A percentile compares a stretch with the other conserved stretches of the same genome.
Evolutionary conservation across 148 eudicot genomes (phyloP).

Genomic region (Chenopodium formosanum): DNA sequence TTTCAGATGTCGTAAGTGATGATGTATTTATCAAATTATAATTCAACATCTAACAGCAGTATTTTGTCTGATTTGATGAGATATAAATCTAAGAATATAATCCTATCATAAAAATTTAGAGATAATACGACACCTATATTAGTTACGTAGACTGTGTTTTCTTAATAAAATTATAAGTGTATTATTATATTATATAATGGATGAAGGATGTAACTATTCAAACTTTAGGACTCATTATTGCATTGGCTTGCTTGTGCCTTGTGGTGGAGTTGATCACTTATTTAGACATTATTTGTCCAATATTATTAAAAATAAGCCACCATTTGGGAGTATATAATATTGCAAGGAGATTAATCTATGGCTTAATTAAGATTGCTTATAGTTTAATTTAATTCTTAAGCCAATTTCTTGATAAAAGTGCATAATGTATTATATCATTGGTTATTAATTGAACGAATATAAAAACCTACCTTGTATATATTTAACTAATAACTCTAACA

Average conservation of each 20-base stretch:
- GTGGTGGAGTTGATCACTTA: constrained; percentile 1
- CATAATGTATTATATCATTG: neutral
- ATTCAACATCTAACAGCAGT: neutral
- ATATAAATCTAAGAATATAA: too few species aligned
- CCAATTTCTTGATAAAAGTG: neutral
- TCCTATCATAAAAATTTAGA: too few species aligned
- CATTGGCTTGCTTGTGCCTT: neutral
- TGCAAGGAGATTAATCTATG: neutral
- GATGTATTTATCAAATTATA: neutral
- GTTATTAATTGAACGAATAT: neutral
- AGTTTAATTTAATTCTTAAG: neutral
- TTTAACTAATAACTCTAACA: neutral
- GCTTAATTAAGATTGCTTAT: neutral
- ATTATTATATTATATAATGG: neutral
- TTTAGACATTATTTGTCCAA: constrained; percentile 5
- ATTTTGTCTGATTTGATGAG: too few species aligned
- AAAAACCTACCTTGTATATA: neutral
- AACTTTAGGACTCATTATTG: neutral
- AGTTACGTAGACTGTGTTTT: neutral
- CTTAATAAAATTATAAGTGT: too few species aligned
- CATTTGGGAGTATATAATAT: neutral
- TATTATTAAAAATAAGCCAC: neutral
- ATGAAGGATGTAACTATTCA: neutral
- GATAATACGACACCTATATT: neutral
- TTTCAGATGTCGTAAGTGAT: neutral